Base-by-base conservation (phyloP, 1,284 basidiomycete species). In the Trichosporon ovoides region DNA sequence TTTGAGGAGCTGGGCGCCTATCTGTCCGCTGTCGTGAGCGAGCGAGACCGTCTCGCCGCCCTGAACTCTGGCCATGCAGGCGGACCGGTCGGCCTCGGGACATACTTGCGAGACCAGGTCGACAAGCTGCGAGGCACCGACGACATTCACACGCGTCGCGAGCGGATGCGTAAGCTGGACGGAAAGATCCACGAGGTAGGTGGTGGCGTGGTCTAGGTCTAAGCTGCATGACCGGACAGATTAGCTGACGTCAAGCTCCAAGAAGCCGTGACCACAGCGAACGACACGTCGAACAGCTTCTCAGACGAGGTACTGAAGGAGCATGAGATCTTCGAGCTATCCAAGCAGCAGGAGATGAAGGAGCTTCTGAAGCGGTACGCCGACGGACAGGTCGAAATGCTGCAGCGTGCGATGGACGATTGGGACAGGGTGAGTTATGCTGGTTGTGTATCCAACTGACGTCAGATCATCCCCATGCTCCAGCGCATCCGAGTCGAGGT, bases 1-100 rank as follows among this genome's bases (percentile, higher is more conserved):
- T 97, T 98, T 67, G 95, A 99, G 77, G 95, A 98, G 72, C 84
- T 98, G 6, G 94, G 92, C 6, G 90, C 93, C 57, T 98, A 98
- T 76, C 82, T 99, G 7, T 90, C 90, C 2, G 88, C 88, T 7
- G 85, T 97, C 31, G 93, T 91, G 0, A 82, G 85, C 9, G 95
- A 98, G 78, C 87, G 95, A 12, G 96, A 98, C 74, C 82, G 95
- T 38, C 81, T 98, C 10, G 86, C 91, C 14, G 90, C 91, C 2
- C 81, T 93, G 51, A 88, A 87, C 69, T 86, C 84, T 6, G 74
- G 79, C 1, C 77, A 78, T 57, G 66, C 69, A 2, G 70, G 71
- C 20, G 78, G 78, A 12, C 79, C 81, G 0, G 76, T 81, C 0
- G 94, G 94, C 0, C 72, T 97, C 6, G 85, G 91, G 5, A 88